phyloP scores from a whole-genome alignment of 495 filamentous ascomycete species.

The Lasiosphaeria ovina region DNA sequence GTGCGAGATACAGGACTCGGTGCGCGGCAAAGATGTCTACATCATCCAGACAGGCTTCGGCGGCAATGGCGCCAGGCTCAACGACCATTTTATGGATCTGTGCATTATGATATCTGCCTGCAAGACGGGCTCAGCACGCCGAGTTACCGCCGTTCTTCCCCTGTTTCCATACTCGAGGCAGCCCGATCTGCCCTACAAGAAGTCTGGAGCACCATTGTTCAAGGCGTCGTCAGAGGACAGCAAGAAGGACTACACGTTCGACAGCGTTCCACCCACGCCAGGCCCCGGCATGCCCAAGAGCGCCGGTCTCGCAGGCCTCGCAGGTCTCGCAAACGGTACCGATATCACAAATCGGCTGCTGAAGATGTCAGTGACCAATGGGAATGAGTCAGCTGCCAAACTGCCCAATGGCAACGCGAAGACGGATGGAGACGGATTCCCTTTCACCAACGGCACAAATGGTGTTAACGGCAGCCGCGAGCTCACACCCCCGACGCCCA shows the following conservation, averaged over 20 bases:
- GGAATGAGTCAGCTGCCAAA: slow-evolving; percentile 17
- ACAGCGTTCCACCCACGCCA: slow-evolving; percentile 85
- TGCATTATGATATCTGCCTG: slow-evolving; percentile 97
- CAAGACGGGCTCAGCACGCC: slow-evolving; percentile 89
- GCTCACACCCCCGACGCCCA: slow-evolving; percentile 18
- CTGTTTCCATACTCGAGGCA: slow-evolving; percentile 96
- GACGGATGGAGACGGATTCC: slow-evolving; percentile 21
- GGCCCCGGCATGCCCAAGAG: slow-evolving; percentile 63
- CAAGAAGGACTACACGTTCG: slow-evolving; percentile 79
- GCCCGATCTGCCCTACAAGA: slow-evolving; percentile 94
- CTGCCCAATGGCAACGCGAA: slow-evolving; percentile 22
- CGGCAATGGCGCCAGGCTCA: slow-evolving; percentile 70
- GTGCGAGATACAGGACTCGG: slow-evolving; percentile 91
- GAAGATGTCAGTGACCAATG: slow-evolving; percentile 33
- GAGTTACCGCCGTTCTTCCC: slow-evolving; percentile 90
- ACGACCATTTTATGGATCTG: slow-evolving; percentile 92
- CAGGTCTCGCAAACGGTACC: slow-evolving; percentile 54
- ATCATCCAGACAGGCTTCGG: slow-evolving; percentile 79
- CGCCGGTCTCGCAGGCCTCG: slow-evolving; percentile 34
- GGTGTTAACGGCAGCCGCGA: slow-evolving; percentile 34
- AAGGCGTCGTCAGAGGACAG: slow-evolving; percentile 58
- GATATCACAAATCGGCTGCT: slow-evolving; percentile 69
- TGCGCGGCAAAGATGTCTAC: slow-evolving; percentile 97
- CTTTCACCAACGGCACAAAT: slow-evolving; percentile 28
- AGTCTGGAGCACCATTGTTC: slow-evolving; percentile 80